Conservation (phyloP, 2,329 filamentous ascomycete species). For the Cytospora mali region DNA sequence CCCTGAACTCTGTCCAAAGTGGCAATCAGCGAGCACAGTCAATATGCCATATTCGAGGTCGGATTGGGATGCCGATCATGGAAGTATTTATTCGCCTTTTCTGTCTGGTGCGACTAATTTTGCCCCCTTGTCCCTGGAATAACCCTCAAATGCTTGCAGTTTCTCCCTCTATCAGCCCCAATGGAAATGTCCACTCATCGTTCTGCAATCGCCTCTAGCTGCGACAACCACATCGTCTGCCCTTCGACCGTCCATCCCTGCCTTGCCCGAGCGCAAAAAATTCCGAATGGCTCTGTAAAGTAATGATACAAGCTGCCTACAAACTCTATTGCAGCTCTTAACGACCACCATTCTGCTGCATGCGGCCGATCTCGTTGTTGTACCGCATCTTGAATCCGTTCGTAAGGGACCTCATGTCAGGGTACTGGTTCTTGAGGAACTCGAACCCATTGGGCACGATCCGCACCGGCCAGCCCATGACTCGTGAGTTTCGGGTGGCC, state of each 20-base stretch:
- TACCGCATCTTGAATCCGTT: conserved; percentile 94
- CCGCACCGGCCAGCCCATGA: conserved; percentile 82
- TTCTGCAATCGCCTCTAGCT: not conserved
- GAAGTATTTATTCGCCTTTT: not conserved
- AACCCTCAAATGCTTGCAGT: not conserved
- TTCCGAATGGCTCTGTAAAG: conserved; percentile 4
- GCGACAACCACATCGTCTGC: not conserved
- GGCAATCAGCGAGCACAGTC: not conserved
- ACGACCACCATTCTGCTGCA: conserved; percentile 41
- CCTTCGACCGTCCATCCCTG: not conserved
- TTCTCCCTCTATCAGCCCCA: not conserved
- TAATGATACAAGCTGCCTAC: conserved; percentile 13
- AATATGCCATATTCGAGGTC: not conserved
- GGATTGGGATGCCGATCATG: conserved; percentile 4
- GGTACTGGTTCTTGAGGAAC: conserved; percentile 84
- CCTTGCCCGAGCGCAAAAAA: not conserved
- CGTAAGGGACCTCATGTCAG: conserved; percentile 91
- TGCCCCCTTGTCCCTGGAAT: not conserved
- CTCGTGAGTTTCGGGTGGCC: conserved; percentile 72
- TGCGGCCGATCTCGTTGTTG: conserved; percentile 65
- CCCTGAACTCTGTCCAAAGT: not conserved
- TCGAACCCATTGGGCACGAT: conserved; percentile 93
- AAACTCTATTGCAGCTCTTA: conserved; percentile 2
- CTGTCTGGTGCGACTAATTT: not conserved
- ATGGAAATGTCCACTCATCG: not conserved